Evolutionary conservation across 2,329 filamentous ascomycete genomes (phyloP), one percentile per base, ranked within the genome.

Genomic region (Diatrype stigma): DNA sequence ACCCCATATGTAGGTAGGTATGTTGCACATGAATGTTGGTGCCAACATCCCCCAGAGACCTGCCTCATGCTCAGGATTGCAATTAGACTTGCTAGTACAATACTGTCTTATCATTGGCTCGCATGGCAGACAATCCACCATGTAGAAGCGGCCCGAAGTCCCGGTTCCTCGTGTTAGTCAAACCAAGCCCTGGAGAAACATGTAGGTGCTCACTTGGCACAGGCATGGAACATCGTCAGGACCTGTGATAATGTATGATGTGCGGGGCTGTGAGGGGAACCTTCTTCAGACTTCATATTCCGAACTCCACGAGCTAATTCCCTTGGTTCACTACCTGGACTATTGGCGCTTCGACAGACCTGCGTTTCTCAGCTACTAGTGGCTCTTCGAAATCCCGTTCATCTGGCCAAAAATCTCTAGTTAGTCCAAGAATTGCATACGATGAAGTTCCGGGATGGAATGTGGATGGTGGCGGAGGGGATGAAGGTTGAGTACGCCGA

Each of bases 391-490:
- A 23, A 16, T 16, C 16, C 7, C 22, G 12, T 28, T 12, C 22
- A 44, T 26, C 19, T 26, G 22, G 12, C 26, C 22, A 21, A n/a
- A n/a, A n/a, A n/a, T n/a, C n/a, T n/a, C n/a, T n/a, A 42, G 49
- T 8, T 21, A 21, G 30, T 45, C 22, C 26, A 12, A 46, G 48
- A 47, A 48, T 56, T 45, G 35, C 44, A 40, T 42, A 65, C 58
- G 42, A 83, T 83, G 80, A 82, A 80, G 70, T 82, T 84, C 59
- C 78, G 80, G 56, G 80, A 84, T 77, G 79, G 79, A 57, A 84
- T 86, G 84, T 87, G 85, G 85, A 71, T 86, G 46, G 74, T 78
- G 40, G 81, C 79, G 51, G 78, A 83, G 66, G 79, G 77, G 54
- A 76, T 84, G 63, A 73, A 74, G 46, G 74, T 84, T 23, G 81